Percentiles rank a stretch among this genome's conserved stretches.
Evolutionary conservation across 306 rosid species (phyloP).

Genomic region (Macrotyloma uniflorum): DNA sequence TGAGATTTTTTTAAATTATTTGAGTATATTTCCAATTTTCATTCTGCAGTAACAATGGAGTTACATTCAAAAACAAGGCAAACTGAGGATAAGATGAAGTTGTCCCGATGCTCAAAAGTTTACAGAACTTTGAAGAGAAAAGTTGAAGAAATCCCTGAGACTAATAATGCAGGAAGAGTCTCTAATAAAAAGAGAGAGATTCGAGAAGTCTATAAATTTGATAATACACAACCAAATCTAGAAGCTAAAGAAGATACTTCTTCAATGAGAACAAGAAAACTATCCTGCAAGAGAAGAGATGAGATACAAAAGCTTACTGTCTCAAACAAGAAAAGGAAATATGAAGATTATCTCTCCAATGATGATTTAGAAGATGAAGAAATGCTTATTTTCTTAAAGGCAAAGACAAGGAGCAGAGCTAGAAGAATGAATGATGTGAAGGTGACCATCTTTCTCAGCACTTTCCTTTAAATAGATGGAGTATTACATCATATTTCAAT

Average conservation of each 20-base stretch:
- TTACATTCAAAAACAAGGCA: constrained; percentile 28
- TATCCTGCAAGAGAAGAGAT: constrained; percentile 34
- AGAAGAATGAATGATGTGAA: too few relatives aligned
- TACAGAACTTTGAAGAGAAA: constrained; percentile 35
- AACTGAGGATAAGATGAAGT: constrained; percentile 19
- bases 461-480: too few relatives aligned
- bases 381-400: constrained; percentile 32
- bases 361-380: constrained; percentile 43
- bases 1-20: constrained; percentile 4
- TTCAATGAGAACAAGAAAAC: neutral
- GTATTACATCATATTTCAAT: too few relatives aligned
- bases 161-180: neutral
- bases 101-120: constrained; percentile 29
- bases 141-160: constrained; percentile 19
- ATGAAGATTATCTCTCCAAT: constrained; percentile 30
- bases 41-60: constrained; percentile 55
- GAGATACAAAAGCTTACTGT: constrained; percentile 38
- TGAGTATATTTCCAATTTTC: neutral
- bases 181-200: neutral
- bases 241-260: too few relatives aligned
- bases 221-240: neutral
- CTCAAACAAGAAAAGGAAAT: constrained; percentile 38
- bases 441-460: too few relatives aligned
- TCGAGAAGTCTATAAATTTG: neutral
- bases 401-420: too few relatives aligned